Conservation (phyloP, 2,329 filamentous ascomycete species). For the Penicillium decumbens region DNA sequence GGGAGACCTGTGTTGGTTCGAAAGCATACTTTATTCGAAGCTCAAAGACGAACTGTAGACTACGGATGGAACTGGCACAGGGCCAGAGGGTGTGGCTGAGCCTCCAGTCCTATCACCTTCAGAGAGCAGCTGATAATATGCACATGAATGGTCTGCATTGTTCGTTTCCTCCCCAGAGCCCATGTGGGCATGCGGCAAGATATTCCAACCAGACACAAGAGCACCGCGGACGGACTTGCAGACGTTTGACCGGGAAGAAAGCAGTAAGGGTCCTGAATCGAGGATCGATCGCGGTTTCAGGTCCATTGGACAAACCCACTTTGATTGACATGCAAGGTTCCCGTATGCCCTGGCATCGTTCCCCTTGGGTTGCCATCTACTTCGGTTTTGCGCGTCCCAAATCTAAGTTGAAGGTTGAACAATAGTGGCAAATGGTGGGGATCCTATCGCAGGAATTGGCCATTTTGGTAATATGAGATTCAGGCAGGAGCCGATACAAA, state of each 20-base stretch:
- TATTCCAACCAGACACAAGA: not conserved
- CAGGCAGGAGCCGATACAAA: constrained; percentile 3
- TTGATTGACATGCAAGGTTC: constrained; percentile 4
- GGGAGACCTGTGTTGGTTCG: not conserved
- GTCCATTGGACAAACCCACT: not conserved
- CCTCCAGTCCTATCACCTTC: not conserved
- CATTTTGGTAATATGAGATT: not conserved
- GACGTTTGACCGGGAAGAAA: not conserved
- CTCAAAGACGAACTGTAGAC: not conserved
- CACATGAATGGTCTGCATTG: not conserved
- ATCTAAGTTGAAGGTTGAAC: not conserved
- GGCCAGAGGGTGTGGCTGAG: not conserved
- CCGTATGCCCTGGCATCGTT: not conserved
- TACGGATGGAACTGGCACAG: not conserved
- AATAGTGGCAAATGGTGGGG: constrained; percentile 1
- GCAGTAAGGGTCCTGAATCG: constrained; percentile 6
- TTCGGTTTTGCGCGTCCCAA: not conserved
- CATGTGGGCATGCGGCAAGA: not conserved
- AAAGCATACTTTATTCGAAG: not conserved
- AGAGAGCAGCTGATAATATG: not conserved
- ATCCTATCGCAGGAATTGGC: not conserved
- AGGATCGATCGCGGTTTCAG: constrained; percentile 5
- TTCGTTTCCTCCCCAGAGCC: not conserved
- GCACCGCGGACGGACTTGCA: not conserved
- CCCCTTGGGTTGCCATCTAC: not conserved